These are phyloP conservation scores for Podospora pseudopauciseta DNA, from an alignment of 495 filamentous ascomycete genomes.

Conservation along the genomic window DNA sequence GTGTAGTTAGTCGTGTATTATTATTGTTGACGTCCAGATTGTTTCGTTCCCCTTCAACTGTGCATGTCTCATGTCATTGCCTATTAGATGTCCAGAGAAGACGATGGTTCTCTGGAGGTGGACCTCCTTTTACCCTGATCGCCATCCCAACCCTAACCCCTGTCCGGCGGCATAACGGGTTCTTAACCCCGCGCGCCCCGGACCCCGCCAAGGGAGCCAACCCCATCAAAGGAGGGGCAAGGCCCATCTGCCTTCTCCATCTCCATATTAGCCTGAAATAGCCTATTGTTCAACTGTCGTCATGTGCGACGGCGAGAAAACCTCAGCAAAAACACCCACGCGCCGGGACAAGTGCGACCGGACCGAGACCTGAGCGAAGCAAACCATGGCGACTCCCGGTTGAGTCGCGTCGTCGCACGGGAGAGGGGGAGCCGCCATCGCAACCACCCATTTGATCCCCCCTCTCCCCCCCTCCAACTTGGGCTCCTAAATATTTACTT, in stretches of 20 bases:
- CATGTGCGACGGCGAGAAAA: conserved; percentile 22
- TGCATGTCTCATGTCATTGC: no score
- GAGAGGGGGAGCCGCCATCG: neutral
- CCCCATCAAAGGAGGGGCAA: conserved; percentile 25
- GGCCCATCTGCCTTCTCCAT: neutral
- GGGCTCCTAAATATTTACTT: neutral
- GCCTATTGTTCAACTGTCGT: conserved; percentile 27
- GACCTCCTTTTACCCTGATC: neutral
- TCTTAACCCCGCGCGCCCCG: conserved; percentile 9
- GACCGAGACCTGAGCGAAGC: neutral
- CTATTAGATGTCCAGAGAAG: no score
- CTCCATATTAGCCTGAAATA: conserved; percentile 31
- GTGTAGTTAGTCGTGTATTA: neutral
- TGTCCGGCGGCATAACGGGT: conserved; percentile 3
- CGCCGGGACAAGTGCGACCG: neutral
- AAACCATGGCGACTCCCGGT: neutral
- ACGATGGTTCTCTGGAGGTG: no score
- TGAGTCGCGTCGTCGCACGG: neutral
- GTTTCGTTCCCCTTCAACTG: no score
- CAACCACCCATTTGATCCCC: neutral
- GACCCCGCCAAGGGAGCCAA: neutral
- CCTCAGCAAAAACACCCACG: neutral
- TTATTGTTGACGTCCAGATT: neutral
- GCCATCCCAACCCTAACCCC: neutral
- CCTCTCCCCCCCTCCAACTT: neutral